Percentiles rank a stretch among this genome's conserved stretches.
These are phyloP conservation scores for Penicillium coprophilum DNA, from an alignment of 495 filamentous ascomycete genomes.

Conservation along the genomic window DNA sequence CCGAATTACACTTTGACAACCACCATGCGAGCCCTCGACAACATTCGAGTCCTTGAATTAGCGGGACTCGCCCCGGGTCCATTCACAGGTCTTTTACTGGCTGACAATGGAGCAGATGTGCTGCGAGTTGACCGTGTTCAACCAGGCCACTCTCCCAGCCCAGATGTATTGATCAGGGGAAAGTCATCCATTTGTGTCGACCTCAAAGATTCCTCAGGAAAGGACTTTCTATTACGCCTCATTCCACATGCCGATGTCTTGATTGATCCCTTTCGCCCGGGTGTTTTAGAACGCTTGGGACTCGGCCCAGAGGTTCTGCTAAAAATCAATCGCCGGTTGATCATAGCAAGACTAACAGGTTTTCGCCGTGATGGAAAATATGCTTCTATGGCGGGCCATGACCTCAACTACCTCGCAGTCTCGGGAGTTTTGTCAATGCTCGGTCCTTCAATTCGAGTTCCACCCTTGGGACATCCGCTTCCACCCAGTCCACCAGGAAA, in stretches of 20 bases:
- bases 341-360: conserved; percentile 73
- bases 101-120: conserved; percentile 74
- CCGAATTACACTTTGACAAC: neutral
- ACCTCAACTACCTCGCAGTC: conserved; percentile 85
- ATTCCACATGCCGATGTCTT: conserved; percentile 60
- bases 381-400: conserved; percentile 77
- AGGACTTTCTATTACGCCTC: conserved; percentile 58
- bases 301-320: conserved; percentile 60
- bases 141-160: conserved; percentile 36
- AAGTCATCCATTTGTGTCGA: conserved; percentile 70
- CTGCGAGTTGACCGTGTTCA: conserved; percentile 69
- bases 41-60: conserved; percentile 74
- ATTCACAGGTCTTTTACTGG: conserved; percentile 75
- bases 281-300: conserved; percentile 70
- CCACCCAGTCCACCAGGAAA: conserved; percentile 63
- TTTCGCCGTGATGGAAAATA: conserved; percentile 71
- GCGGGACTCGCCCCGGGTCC: conserved; percentile 81
- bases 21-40: conserved; percentile 23
- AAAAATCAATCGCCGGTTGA: conserved; percentile 59
- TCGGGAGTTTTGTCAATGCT: conserved; percentile 67
- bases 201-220: conserved; percentile 59
- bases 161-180: conserved; percentile 65
- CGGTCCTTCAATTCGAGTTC: conserved; percentile 53
- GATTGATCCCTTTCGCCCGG: conserved; percentile 82
- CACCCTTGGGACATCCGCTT: conserved; percentile 39